Conservation (phyloP, 2,329 filamentous ascomycete species). For the Fusarium camptoceras region DNA sequence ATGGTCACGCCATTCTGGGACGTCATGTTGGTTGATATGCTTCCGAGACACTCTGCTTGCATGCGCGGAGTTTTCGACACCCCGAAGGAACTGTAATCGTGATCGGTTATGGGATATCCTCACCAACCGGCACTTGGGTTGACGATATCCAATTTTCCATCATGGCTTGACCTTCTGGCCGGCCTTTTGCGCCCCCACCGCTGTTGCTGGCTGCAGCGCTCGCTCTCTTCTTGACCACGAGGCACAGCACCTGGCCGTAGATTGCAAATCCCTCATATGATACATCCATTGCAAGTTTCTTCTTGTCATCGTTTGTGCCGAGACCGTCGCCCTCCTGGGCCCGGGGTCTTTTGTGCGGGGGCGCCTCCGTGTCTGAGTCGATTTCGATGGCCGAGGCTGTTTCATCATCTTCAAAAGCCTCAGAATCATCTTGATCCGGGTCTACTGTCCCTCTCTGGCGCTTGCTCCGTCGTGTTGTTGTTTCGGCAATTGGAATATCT, state of each 20-base stretch:
- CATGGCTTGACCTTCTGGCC: conserved; percentile 68
- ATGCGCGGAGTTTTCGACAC: background rate
- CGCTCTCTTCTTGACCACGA: conserved; percentile 81
- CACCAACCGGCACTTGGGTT: conserved; percentile 71
- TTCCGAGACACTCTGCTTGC: conserved; percentile 20
- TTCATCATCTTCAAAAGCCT: conserved; percentile 51
- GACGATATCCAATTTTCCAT: conserved; percentile 90
- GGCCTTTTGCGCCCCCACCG: conserved; percentile 33
- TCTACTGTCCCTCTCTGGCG: conserved; percentile 43
- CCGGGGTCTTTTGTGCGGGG: conserved; percentile 60
- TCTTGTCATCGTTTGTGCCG: conserved; percentile 76
- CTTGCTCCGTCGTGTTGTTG: conserved; percentile 43
- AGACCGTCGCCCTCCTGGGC: conserved; percentile 48
- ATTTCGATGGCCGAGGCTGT: conserved; percentile 53
- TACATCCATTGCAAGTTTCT: conserved; percentile 88
- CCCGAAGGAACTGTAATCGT: background rate
- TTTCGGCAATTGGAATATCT: conserved; percentile 50
- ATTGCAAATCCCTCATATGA: conserved; percentile 96
- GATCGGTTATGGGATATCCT: conserved; percentile 48
- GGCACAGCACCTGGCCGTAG: conserved; percentile 90
- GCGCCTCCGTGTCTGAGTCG: conserved; percentile 55
- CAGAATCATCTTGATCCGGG: conserved; percentile 51
- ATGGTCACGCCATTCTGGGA: conserved; percentile 31
- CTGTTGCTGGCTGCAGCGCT: conserved; percentile 49
- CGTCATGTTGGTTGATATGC: conserved; percentile 22